Conservation (phyloP, 139 green algal genomes). For the Chlamydomonas incerta region DNA sequence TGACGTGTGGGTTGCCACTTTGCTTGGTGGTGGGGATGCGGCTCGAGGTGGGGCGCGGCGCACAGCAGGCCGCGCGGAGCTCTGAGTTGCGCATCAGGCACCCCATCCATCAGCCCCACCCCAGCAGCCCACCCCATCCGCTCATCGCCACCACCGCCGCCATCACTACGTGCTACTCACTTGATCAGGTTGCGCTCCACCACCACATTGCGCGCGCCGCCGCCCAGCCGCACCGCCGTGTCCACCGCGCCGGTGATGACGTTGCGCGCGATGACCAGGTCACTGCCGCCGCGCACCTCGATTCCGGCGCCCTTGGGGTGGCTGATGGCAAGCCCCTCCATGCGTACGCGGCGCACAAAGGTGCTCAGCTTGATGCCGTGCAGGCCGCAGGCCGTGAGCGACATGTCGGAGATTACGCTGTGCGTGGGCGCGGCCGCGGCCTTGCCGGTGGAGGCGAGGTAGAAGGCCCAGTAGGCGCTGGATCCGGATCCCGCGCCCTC, state of each 20-base stretch:
- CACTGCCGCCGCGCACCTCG: slow-evolving; percentile 23
- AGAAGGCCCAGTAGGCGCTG: slow-evolving; percentile 31
- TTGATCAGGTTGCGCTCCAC: slow-evolving; percentile 27
- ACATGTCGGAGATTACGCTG: not conserved
- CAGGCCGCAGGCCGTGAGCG: slow-evolving; percentile 5
- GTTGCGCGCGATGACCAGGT: slow-evolving; percentile 2
- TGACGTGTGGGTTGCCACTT: not conserved
- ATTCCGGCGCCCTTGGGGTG: not conserved
- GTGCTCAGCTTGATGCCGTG: slow-evolving; percentile 45
- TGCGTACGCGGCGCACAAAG: slow-evolving; percentile 10
- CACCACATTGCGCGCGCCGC: slow-evolving; percentile 20
- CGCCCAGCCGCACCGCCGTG: slow-evolving; percentile 22
- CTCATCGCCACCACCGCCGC: no score
- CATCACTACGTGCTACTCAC: no score
- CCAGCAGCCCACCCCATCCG: no score
- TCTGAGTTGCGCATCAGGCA: no score
- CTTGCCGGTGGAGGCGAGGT: not conserved
- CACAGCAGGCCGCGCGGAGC: no score
- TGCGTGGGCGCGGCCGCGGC: not conserved
- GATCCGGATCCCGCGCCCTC: slow-evolving; percentile 28
- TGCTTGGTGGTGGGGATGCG: no score
- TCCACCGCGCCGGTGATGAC: not conserved
- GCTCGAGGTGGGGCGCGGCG: no score
- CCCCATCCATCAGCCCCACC: no score
- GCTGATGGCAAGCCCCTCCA: not conserved